Conservation (phyloP, 352 stramenopile genomes). For the Thraustotheca clavata region DNA sequence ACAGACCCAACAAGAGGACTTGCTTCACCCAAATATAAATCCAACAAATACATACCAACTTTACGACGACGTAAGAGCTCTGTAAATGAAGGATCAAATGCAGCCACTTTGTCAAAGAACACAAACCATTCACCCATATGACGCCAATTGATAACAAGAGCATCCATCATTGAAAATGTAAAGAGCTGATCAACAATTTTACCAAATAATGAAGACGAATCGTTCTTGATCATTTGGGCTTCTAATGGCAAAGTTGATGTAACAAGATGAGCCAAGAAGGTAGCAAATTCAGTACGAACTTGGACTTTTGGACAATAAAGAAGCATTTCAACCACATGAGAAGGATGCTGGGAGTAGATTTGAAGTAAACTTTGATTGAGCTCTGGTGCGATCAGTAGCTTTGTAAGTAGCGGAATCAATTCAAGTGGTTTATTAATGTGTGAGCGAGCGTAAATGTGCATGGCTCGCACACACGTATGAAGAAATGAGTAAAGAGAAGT, state of each 20-base stretch:
- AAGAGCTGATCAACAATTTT: constrained; percentile 9
- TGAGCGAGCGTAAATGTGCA: constrained; percentile 17
- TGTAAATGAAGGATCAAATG: not conserved
- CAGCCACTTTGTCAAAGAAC: not conserved
- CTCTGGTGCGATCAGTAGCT: not conserved
- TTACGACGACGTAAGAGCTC: constrained; percentile 8
- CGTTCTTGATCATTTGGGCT: not conserved
- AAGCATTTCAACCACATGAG: constrained; percentile 6
- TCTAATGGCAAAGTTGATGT: not conserved
- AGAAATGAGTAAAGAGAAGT: constrained; percentile 12
- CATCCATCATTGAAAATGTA: constrained; percentile 16
- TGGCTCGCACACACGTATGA: not conserved
- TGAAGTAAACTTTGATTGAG: not conserved
- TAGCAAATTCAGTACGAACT: constrained; percentile 15
- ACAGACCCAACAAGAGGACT: constrained; percentile 16
- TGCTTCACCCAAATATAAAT: constrained; percentile 12
- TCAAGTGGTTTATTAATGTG: not conserved
- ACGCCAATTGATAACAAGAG: constrained; percentile 4
- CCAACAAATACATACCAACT: constrained; percentile 19
- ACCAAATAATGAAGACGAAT: constrained; percentile 1
- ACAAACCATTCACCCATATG: not conserved
- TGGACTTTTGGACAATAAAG: constrained; percentile 16
- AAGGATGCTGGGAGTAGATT: not conserved
- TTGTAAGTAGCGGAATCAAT: constrained; percentile 1
- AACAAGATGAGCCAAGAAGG: constrained; percentile 7